Evolutionary conservation across 2,329 filamentous ascomycete species (phyloP), one percentile per base, ranked within the genome.

Genomic region (Diaporthe citriasiana): DNA sequence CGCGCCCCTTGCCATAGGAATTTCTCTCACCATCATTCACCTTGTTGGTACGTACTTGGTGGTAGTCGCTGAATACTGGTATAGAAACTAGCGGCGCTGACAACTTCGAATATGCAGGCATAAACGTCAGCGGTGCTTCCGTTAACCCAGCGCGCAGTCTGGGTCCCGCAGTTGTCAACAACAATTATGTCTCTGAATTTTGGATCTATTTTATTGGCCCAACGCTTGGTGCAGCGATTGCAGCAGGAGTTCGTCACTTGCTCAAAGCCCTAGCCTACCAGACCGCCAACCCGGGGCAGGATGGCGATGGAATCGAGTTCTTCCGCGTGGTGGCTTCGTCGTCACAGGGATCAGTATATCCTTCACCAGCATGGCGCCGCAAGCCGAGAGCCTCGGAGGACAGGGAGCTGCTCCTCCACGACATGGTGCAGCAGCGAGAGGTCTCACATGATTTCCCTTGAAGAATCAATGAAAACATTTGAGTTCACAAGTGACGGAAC

Each of bases 171-270:
- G 82, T 85, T 30, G 77, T 86, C 51, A 79, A 79, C 4, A 78
- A 81, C 5, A 73, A 60, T 0, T 87, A 87, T 76, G 79, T 80
- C 1, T 79, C 78, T 4, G 86, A 87, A 77, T 83, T 86, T 65
- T 88, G 86, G 86, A 87, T 87, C 76, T 88, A 87, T 79, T 88
- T 86, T 83, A 77, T 89, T 13, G 88, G 87, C 0, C 88, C 88
- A 0, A 80, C 84, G 13, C 79, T 87, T 70, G 88, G 88, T 0
- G 77, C 87, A 0, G 51, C 86, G 12, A 77, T 89, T 13, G 86
- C 87, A 1, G 85, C 81, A 30, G 66, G 63, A 8, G 75, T 84
- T 30, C 84, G 82, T 76, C 82, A 82, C 72, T 73, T 84, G 9
- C 78, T 84, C 17, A 82, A 82, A 63, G 76, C 78, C 8, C 76